A percentile compares a stretch with the other conserved stretches of the same genome.
Conservation (phyloP, 2,329 filamentous ascomycete species). For the Apiospora sp. region DNA sequence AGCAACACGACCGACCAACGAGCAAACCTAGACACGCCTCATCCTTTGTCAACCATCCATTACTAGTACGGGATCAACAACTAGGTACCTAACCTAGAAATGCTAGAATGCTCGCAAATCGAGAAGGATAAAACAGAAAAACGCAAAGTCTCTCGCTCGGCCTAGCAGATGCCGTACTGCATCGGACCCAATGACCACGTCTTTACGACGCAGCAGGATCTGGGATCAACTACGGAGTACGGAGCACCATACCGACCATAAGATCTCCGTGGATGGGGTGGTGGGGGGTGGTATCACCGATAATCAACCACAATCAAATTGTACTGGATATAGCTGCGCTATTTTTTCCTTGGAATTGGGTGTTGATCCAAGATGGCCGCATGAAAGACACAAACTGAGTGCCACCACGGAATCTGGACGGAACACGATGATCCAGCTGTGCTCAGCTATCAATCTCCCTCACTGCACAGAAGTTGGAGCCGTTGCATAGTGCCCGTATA, state of each 20-base stretch:
- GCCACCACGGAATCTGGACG: conserved; percentile 10
- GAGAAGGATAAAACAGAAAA: background rate
- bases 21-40: conserved; percentile 3
- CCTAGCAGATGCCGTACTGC: conserved; percentile 1
- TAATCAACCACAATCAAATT: background rate
- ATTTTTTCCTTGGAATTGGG: conserved; percentile 5
- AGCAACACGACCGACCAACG: background rate
- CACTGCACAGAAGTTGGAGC: background rate
- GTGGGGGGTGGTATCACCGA: conserved; percentile 13
- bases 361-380: conserved; percentile 8
- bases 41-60: background rate
- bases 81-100: background rate
- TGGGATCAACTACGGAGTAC: background rate
- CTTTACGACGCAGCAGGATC: conserved; percentile 2
- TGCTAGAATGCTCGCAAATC: background rate
- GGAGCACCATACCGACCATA: background rate
- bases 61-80: background rate
- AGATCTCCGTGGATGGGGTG: conserved; percentile 16
- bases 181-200: background rate
- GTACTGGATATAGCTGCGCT: conserved; percentile 7
- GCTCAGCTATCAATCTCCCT: conserved; percentile 2
- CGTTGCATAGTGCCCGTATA: conserved; percentile 13
- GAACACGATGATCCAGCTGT: conserved; percentile 15
- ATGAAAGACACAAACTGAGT: conserved; percentile 1
- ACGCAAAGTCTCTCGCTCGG: background rate